Percentiles rank a stretch among this genome's conserved stretches.
phyloP scores from a whole-genome alignment of 2,329 filamentous ascomycete species.

The Pseudogymnoascus sp. region DNA sequence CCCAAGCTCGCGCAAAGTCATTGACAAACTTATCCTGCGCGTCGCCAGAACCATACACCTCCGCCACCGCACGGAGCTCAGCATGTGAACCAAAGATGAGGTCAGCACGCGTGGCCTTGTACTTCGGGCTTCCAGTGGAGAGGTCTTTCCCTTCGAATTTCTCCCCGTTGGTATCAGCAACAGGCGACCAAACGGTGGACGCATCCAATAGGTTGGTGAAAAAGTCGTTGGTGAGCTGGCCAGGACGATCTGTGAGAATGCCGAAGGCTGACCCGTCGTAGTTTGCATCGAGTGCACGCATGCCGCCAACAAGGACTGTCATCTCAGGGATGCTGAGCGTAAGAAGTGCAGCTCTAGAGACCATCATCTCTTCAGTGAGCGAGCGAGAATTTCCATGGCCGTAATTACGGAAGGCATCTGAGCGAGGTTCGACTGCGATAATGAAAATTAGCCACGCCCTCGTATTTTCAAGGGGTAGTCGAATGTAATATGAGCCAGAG shows the following conservation, averaged over 20 bases:
- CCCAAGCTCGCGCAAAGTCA: slow-evolving; percentile 53
- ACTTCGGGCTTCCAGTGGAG: slow-evolving; percentile 50
- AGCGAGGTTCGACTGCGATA: slow-evolving; percentile 41
- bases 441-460: neutral
- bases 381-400: slow-evolving; percentile 46
- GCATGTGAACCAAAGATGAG: slow-evolving; percentile 53
- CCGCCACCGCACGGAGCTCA: slow-evolving; percentile 51
- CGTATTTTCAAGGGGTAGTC: neutral
- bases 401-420: slow-evolving; percentile 56
- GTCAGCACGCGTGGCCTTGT: slow-evolving; percentile 50
- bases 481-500: neutral
- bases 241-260: slow-evolving; percentile 49
- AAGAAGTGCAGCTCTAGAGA: slow-evolving; percentile 52
- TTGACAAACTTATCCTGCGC: slow-evolving; percentile 46
- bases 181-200: slow-evolving; percentile 46
- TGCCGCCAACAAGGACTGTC: slow-evolving; percentile 50
- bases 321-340: slow-evolving; percentile 50
- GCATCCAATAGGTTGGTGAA: slow-evolving; percentile 55
- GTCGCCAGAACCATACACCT: slow-evolving; percentile 49
- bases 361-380: slow-evolving; percentile 48
- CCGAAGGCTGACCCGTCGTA: slow-evolving; percentile 49
- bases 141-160: slow-evolving; percentile 49
- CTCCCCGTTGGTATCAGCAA: slow-evolving; percentile 36
- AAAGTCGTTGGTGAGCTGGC: slow-evolving; percentile 54
- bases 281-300: slow-evolving; percentile 51